Percentiles rank a stretch among this genome's conserved stretches.
These are phyloP conservation scores for Asclepias syriaca DNA, from an alignment of 257 asterid genomes.

Conservation along the genomic window DNA sequence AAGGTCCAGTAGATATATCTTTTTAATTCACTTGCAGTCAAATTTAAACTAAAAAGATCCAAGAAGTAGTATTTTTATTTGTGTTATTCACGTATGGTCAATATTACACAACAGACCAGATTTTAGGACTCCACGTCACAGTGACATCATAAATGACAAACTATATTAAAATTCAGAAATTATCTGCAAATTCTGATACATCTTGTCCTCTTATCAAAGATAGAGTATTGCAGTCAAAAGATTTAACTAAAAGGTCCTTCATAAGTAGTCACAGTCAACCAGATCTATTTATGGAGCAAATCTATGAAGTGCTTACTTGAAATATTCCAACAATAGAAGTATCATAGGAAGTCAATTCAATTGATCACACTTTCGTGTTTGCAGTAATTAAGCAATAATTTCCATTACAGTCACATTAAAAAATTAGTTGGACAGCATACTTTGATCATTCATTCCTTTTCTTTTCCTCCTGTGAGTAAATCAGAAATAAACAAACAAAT, in stretches of 20 bases:
- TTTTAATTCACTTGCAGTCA: not conserved
- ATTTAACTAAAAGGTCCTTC: not conserved
- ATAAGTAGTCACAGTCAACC: not conserved
- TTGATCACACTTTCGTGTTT: not conserved
- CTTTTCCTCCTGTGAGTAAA: not conserved
- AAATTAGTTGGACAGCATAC: not conserved
- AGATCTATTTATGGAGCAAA: not conserved
- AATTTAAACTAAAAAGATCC: not conserved
- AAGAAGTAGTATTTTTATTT: not conserved
- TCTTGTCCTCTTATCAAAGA: not conserved
- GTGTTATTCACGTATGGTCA: not conserved
- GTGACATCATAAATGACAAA: not conserved
- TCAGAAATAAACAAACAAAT: slow-evolving; percentile 2
- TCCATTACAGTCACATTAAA: not conserved
- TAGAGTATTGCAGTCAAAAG: not conserved
- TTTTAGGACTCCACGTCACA: not conserved
- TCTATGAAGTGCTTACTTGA: not conserved
- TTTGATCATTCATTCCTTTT: not conserved
- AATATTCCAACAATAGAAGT: not conserved
- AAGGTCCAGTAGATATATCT: not conserved
- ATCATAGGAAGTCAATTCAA: not conserved
- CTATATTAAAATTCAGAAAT: not conserved
- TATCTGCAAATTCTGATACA: not conserved
- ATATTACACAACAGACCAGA: not conserved
- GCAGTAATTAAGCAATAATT: not conserved